Conservation (phyloP, 1,284 basidiomycete genomes). For the Cystobasidium slooffiae region DNA sequence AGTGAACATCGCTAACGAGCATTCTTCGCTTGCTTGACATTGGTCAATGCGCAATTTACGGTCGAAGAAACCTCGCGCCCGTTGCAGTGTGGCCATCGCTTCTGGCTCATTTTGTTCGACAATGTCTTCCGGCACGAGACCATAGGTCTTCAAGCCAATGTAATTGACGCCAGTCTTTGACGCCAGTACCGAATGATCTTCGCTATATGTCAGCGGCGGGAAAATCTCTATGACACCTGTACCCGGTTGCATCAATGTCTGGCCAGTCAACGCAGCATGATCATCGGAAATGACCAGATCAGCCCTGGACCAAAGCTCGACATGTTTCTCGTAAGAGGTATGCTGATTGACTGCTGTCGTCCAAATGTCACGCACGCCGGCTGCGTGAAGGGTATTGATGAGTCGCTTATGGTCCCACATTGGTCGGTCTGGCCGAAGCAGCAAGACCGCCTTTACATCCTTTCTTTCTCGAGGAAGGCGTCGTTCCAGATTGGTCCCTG, state of each 20-base stretch:
- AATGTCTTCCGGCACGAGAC: background rate
- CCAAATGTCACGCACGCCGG: background rate
- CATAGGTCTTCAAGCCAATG: background rate
- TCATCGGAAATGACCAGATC: constrained; percentile 15
- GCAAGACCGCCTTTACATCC: constrained; percentile 1
- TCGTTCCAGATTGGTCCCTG: background rate
- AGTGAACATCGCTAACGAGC: too few species aligned
- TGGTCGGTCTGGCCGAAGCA: background rate
- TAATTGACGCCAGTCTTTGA: constrained; percentile 3
- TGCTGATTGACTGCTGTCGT: background rate
- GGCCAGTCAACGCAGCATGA: constrained; percentile 12
- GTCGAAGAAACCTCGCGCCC: too few species aligned
- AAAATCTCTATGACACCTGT: constrained; percentile 1
- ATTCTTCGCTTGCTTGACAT: too few species aligned
- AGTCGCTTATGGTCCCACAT: background rate
- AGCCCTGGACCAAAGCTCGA: constrained; percentile 7
- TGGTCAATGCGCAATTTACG: too few species aligned
- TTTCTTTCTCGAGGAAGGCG: background rate
- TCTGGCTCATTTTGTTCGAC: background rate
- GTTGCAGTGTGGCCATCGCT: background rate
- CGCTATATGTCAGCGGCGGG: background rate
- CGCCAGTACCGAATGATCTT: constrained; percentile 1
- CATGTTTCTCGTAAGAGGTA: background rate
- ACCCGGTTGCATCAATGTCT: constrained; percentile 11
- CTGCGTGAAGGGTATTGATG: background rate